A percentile compares a stretch with the other conserved stretches of the same genome.
Evolutionary conservation across 2,329 filamentous ascomycete genomes (phyloP).

Genomic region (Thielaviopsis punctulata): DNA sequence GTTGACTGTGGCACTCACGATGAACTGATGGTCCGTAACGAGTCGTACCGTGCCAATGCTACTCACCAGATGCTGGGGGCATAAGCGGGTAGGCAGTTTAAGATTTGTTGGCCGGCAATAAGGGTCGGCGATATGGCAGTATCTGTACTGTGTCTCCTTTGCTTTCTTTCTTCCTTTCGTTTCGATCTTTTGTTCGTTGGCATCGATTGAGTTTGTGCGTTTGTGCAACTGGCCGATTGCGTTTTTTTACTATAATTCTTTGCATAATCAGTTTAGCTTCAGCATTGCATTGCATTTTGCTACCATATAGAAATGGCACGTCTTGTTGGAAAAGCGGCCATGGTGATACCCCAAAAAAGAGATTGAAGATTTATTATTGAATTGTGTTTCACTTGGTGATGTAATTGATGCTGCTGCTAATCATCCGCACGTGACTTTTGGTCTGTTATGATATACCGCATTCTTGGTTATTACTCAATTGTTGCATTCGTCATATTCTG

Average conservation of each 20-base stretch:
- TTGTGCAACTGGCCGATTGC: neutral
- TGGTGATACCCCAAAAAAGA: slow-evolving; percentile 7
- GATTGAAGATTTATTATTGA: neutral
- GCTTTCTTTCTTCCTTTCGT: neutral
- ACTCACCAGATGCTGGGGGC: slow-evolving; percentile 30
- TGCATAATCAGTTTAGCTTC: neutral
- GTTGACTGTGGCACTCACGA: slow-evolving; percentile 36
- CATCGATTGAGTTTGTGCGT: neutral
- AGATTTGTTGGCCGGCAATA: neutral
- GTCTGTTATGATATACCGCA: no score
- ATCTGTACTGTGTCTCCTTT: neutral
- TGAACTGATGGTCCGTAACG: slow-evolving; percentile 34
- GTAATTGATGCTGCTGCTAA: neutral
- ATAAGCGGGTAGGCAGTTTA: slow-evolving; percentile 1
- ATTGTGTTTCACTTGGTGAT: neutral
- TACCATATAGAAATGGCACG: slow-evolving; percentile 4
- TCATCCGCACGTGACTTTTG: no score
- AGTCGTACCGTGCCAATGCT: slow-evolving; percentile 34
- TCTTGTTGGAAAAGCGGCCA: slow-evolving; percentile 2
- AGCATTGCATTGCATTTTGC: slow-evolving; percentile 2
- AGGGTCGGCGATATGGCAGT: neutral
- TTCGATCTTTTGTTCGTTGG: neutral
- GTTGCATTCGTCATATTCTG: no score
- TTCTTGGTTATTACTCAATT: no score
- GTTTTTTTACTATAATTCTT: neutral